Conservation (phyloP, 805 yeast species). For the Cyberlindnera sargentensis region DNA sequence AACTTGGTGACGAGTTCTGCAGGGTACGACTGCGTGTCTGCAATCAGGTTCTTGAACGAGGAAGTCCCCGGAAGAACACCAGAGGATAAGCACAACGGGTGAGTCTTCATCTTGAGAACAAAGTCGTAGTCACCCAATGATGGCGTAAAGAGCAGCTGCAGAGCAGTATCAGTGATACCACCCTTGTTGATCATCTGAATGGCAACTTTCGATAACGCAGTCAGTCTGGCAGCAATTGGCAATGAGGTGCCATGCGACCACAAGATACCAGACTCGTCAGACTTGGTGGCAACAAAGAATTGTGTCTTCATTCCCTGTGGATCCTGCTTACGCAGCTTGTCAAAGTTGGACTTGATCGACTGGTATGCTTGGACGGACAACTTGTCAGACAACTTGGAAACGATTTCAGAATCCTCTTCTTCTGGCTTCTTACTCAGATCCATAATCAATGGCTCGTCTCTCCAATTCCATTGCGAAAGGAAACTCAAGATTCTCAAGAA, state of each 20-base stretch:
- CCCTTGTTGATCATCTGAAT: constrained; percentile 42
- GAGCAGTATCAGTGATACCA: constrained; percentile 35
- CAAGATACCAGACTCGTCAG: constrained; percentile 78
- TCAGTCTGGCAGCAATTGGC: constrained; percentile 81
- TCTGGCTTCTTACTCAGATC: constrained; percentile 56
- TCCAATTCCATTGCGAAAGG: constrained; percentile 90
- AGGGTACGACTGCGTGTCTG: constrained; percentile 26
- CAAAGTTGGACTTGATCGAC: constrained; percentile 55
- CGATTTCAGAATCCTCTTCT: constrained; percentile 29
- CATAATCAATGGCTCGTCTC: constrained; percentile 72
- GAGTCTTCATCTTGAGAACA: constrained; percentile 50
- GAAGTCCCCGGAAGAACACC: constrained; percentile 45
- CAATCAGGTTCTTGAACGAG: constrained; percentile 52
- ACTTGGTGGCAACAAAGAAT: constrained; percentile 74
- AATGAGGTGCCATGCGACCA: constrained; percentile 65
- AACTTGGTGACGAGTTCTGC: constrained; percentile 36
- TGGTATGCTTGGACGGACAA: constrained; percentile 58
- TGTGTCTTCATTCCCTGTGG: constrained; percentile 78
- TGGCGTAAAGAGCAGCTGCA: constrained; percentile 66
- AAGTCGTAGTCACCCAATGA: constrained; percentile 82
- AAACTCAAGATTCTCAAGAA: constrained; percentile 68
- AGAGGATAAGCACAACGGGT: constrained; percentile 36
- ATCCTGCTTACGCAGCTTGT: constrained; percentile 63
- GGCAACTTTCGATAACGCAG: constrained; percentile 80
- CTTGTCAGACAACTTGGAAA: constrained; percentile 49